Evolutionary conservation across 768 basidiomycete species (phyloP), one percentile per base, ranked within the genome.

Genomic region (Boletus pseudo-olivaceus): DNA sequence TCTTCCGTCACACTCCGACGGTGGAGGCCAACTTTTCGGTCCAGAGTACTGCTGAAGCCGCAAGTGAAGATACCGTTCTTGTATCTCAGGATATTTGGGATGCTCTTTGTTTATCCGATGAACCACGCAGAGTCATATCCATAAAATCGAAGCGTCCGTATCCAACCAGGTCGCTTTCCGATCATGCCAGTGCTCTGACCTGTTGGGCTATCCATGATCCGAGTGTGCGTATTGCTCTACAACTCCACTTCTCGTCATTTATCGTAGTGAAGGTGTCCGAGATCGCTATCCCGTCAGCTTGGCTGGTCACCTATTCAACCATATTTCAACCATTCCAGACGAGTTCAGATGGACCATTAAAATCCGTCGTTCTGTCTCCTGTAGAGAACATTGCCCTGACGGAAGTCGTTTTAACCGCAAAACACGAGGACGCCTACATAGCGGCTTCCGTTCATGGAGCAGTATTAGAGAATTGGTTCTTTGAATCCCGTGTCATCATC

Each of bases 381-480:
- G 59, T 67, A 17, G 68, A 71, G 26, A 73, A 73, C 7, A 40
- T 73, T n/a, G 47, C 58, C 17, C 61, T 86, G n/a, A 77, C 76
- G 15, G 79, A 81, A 55, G 73, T 84, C 33, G 66, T 85, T 49
- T 62, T 83, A 17, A 72, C 75, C 17, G 83, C 85, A 20, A 70
- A 80, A 44, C 79, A 82, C 20, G 47, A 62, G 10, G 72, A 75
- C 4, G 80, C 83, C 4, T 86, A 80, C 59, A 55, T 65, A n/a
- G 67, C 68, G 32, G 81, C 77, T 9, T 69, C 63, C 5, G 37
- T 57, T 39, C 66, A 74, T 27, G 65, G 65, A 35, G 65, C 70
- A 4, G 52, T 62, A 2, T 58, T 87, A 29, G 77, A 81, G 49
- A 56, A 63, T 40, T 78, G 76, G 74, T 71, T 84, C 41, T 75